These are phyloP conservation scores for Metarhizium robertsii DNA, from an alignment of 2,329 filamentous ascomycete species.

Conservation along the genomic window DNA sequence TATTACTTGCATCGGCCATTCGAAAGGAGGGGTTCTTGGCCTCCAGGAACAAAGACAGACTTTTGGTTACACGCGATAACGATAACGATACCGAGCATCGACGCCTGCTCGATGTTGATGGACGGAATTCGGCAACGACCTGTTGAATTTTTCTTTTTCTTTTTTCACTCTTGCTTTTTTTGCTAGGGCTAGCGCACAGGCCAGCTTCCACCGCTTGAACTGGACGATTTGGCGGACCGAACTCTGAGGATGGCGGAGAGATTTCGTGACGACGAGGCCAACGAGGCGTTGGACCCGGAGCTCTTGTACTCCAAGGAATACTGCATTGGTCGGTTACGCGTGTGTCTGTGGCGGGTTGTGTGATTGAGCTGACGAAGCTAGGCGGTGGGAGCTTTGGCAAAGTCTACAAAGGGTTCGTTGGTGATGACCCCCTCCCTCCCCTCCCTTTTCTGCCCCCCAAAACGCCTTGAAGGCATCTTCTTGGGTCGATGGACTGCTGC, in stretches of 20 bases:
- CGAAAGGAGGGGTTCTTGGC: not conserved
- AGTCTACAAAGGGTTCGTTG: constrained; percentile 83
- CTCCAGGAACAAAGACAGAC: too few relatives aligned
- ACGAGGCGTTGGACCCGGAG: constrained; percentile 66
- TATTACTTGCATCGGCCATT: not conserved
- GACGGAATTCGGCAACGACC: not conserved
- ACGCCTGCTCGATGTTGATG: not conserved
- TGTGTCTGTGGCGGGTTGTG: constrained; percentile 11
- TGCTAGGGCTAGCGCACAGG: not conserved
- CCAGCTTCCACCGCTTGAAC: not conserved
- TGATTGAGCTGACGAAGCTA: constrained; percentile 25
- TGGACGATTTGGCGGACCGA: not conserved
- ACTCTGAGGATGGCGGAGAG: constrained; percentile 35
- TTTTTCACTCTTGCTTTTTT: not conserved
- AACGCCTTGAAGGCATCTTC: too few relatives aligned
- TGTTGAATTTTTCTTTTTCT: not conserved
- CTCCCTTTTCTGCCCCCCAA: not conserved
- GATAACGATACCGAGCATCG: not conserved
- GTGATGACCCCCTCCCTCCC: not conserved
- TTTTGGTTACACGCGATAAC: not conserved
- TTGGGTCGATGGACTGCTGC: not conserved
- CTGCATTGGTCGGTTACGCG: constrained; percentile 59
- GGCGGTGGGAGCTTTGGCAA: constrained; percentile 97
- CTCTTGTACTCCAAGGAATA: constrained; percentile 88
- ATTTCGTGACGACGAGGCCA: constrained; percentile 35